These are phyloP conservation scores for Rhizopogon sp. DNA, from an alignment of 768 basidiomycete species.

Conservation along the genomic window DNA sequence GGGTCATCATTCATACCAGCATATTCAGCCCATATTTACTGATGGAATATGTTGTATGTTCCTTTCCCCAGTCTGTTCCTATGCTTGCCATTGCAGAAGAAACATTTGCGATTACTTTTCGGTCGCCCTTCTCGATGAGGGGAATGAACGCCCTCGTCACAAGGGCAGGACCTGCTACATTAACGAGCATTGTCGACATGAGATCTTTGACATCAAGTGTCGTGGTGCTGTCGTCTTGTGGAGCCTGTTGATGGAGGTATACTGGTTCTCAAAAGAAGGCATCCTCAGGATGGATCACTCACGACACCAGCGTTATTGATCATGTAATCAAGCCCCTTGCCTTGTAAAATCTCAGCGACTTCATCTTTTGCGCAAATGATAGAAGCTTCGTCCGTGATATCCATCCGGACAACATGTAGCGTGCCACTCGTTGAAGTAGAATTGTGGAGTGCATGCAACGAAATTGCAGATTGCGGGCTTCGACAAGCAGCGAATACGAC, in stretches of 20 bases:
- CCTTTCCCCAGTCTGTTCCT: conserved; percentile 20
- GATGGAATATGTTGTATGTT: conserved; percentile 29
- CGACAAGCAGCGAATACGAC: conserved; percentile 28
- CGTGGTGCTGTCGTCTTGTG: conserved; percentile 22
- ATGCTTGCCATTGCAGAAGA: conserved; percentile 30
- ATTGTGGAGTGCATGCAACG: conserved; percentile 15
- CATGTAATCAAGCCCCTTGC: conserved; percentile 4
- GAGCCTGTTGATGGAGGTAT: conserved; percentile 8
- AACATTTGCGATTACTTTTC: conserved; percentile 32
- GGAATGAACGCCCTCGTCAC: conserved; percentile 29
- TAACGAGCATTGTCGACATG: conserved; percentile 19
- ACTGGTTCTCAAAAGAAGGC: background rate
- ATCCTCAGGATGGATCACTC: conserved; percentile 6
- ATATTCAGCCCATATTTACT: conserved; percentile 36
- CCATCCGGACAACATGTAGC: conserved; percentile 29
- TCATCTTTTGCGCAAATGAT: conserved; percentile 18
- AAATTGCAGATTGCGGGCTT: conserved; percentile 16
- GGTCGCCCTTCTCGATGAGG: conserved; percentile 25
- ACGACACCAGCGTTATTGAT: conserved; percentile 36
- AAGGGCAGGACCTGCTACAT: conserved; percentile 32
- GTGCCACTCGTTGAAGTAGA: conserved; percentile 1
- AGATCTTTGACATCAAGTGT: conserved; percentile 18
- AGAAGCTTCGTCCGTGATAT: conserved; percentile 24
- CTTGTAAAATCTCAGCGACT: conserved; percentile 1
- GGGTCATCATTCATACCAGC: conserved; percentile 23